Base-by-base conservation (phyloP, 306 rosid genomes). In the Glycyrrhiza uralensis region DNA sequence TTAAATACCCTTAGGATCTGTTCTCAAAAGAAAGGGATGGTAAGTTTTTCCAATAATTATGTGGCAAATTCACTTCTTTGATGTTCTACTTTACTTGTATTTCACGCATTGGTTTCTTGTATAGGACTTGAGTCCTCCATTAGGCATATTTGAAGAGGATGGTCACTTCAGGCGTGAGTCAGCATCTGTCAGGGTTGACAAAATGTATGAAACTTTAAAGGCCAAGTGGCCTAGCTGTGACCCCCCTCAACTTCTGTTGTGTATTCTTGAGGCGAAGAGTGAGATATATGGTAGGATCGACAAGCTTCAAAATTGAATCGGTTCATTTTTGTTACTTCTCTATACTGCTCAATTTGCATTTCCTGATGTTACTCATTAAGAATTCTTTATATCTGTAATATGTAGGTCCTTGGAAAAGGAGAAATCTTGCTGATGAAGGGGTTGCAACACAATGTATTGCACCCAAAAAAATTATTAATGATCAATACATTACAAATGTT, bases 401-500 rank as follows among this genome's bases (percentile, higher is more conserved):
- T 67, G 33, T 24, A 85, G 88, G 88, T 46, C 90, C 90, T 11
- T 85, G 87, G 87, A 85, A 85, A 61, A 77, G 38, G 55, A 80
- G 18, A 61, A 52, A 20, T 71, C 87, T 83, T 39, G 63, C 38
- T 15, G 76, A 45, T 0, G 36, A 9, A 52, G 90, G 87, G 35
- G 39, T 83, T 52, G 61, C 45, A 4, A 83, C 90, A 9, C 87
- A 82, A 52, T 85, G 87, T 20, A 77, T 82, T 77, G 81, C 85
- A 12, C 35, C 87, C 83, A 44, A 54, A 62, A 26, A 74, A 57
- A 64, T n/a, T n/a, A 7, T 85, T 50, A 74, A 77, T 41, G 83
- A 82, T 66, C 85, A 77, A 32, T 85, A 83, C 47, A 42, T 85
- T 47, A 85, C 78, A 2, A 85, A 83, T 66, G 80, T 83, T 18